Evolutionary conservation across 768 basidiomycete genomes (phyloP).

Genomic region (Lactarius psammicola): DNA sequence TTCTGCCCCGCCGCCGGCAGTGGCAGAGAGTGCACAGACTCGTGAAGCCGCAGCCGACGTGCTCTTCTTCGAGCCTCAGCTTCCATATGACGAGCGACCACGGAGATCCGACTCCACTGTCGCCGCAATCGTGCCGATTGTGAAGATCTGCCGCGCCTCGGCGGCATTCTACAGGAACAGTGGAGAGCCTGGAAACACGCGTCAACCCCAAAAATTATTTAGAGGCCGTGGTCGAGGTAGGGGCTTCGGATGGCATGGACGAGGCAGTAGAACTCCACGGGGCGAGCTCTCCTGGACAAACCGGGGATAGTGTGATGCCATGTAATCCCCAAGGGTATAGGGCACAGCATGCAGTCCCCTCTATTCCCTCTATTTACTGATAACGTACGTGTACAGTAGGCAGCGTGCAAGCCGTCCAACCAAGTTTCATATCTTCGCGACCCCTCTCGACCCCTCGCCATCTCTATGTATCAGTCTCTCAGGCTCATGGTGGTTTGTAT

Average conservation of each 20-base stretch:
- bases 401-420: neutral
- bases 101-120: neutral
- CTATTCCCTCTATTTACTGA: neutral
- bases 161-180: neutral
- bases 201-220: neutral
- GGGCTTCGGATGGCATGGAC: slow-evolving; percentile 2
- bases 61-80: slow-evolving; percentile 14
- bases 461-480: neutral
- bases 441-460: neutral
- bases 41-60: slow-evolving; percentile 16
- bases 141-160: slow-evolving; percentile 9
- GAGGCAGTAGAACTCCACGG: slow-evolving; percentile 6
- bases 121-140: neutral
- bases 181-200: neutral
- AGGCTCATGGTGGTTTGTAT: neutral
- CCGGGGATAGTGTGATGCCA: neutral
- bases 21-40: slow-evolving; percentile 14
- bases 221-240: slow-evolving; percentile 7
- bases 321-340: neutral
- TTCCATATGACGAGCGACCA: neutral
- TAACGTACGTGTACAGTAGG: neutral
- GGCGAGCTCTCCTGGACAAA: neutral
- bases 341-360: neutral
- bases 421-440: neutral
- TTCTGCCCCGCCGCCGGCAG: neutral